Evolutionary conservation across 2,329 filamentous ascomycete genomes (phyloP).

Genomic region (Diaporthe amygdali): DNA sequence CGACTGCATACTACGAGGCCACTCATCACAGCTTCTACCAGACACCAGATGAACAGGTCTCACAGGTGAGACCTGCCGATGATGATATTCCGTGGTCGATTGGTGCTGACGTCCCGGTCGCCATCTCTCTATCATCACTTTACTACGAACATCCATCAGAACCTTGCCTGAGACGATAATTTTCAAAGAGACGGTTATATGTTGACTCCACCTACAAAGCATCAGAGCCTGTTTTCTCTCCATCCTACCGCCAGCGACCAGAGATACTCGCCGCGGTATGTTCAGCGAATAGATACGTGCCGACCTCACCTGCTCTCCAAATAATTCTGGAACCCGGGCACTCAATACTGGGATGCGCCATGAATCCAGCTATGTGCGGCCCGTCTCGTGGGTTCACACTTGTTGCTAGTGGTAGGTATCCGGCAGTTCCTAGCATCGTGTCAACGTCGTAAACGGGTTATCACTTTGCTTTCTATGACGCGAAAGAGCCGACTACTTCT

Average conservation of each 20-base stretch:
- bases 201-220: no score
- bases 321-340: not conserved
- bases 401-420: not conserved
- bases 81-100: no score
- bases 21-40: not conserved
- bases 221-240: no score
- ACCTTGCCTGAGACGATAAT: not conserved
- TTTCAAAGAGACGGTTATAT: not conserved
- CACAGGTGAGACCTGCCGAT: not conserved
- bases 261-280: not conserved
- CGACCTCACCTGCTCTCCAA: not conserved
- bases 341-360: not conserved
- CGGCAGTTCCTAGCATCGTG: not conserved
- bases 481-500: not conserved
- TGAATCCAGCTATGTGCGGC: not conserved
- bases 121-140: not conserved
- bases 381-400: not conserved
- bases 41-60: not conserved
- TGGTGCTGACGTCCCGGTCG: not conserved
- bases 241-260: not conserved
- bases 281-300: no score
- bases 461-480: not conserved
- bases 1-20: no score
- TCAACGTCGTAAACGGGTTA: not conserved
- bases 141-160: not conserved